Evolutionary conservation across 441 rosid species (phyloP), one percentile per base, ranked within the genome.

Genomic region (Pelargonium cotyledonis): DNA sequence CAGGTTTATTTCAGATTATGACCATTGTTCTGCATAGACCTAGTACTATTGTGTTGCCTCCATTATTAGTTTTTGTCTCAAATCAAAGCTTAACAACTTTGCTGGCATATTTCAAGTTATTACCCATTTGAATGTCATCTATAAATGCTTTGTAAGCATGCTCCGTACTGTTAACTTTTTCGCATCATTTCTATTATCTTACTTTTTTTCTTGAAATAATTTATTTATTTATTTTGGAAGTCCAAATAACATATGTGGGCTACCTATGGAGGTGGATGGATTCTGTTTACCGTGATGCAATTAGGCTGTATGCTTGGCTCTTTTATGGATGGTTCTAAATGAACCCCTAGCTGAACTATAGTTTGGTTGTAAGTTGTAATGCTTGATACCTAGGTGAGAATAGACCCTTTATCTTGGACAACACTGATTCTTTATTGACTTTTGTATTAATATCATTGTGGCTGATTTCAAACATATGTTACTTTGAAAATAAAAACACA

Each of bases 1-100:
- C 98, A 95, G 95, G 98, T 95, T 71, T 60, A 83, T 81, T 63
- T 70, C 67, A 70, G 63, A 65, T 75, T 74, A 51, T 68, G 46
- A 35, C 38, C 38, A 35, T 35, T 35, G 38, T 35, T 35, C 38
- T 35, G 38, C 38, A 35, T 3, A 35, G 2, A 35, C 38, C 38
- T 35, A 35, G 38, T 35, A 35, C 38, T 35, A 35, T 4, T 35
- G 38, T 35, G 38, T 35, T 35, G 38, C 38, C 38, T 35, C 6
- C 38, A 35, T 4, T 31, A 31, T 31, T 31, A 35, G 38, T 35
- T 35, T 35, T 35, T 35, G 38, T 35, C 6, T 35, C 38, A 35
- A 35, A 35, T 35, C 38, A 35, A 35, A 35, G 38, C 38, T 35
- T 61, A 23, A 10, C 29, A 61, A 26, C 65, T 26, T 61, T 23